Base-by-base conservation (phyloP, 2,329 filamentous ascomycete species). In the Pseudodiploospora longispora region DNA sequence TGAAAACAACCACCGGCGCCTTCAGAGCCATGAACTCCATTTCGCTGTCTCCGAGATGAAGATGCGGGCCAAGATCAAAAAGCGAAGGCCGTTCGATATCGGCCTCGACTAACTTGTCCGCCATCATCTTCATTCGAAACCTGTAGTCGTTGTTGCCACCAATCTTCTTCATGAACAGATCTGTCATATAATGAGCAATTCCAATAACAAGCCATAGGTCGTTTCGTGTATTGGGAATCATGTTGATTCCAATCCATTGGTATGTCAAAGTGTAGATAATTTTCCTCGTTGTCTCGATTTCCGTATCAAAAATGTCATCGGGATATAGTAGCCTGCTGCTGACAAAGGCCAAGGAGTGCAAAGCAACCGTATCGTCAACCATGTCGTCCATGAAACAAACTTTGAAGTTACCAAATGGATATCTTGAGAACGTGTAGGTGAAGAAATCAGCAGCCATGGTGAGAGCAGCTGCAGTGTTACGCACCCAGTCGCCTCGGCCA, bases 91-190 rank as follows among this genome's bases (percentile, higher is more conserved):
- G 79, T 41, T 85, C 80, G 42, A 88, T 73, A 59, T 98, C 93
- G 47, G 87, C 65, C 45, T 91, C 81, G 39, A 90, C 85, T 35
- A 97, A 78, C 53, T 75, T 77, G 62, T 98, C 91, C 1, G 88
- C 82, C 63, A 87, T 78, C 33, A 79, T 72, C 65, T 97, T 97
- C 64, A 95, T 85, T 33, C 88, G 82, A 60, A 89, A 97, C 8
- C 89, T 78, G 60, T 95, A 93, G 56, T 95, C 88, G 59, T 98
- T 98, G 59, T 94, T 94, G 6, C 93, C 93, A 58, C 88, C 94
- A 3, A 98, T 73, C 52, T 82, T 83, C 61, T 83, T 87, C 77
- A 97, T 87, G 64, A 95, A 96, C 4, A 88, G 76, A 55, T 96
- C 91, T 1, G 91, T 89, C 76, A 98, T 95, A 69, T 88, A 98